These are phyloP conservation scores for Cytospora paraplurivora DNA, from an alignment of 2,329 filamentous ascomycete genomes.

Conservation along the genomic window DNA sequence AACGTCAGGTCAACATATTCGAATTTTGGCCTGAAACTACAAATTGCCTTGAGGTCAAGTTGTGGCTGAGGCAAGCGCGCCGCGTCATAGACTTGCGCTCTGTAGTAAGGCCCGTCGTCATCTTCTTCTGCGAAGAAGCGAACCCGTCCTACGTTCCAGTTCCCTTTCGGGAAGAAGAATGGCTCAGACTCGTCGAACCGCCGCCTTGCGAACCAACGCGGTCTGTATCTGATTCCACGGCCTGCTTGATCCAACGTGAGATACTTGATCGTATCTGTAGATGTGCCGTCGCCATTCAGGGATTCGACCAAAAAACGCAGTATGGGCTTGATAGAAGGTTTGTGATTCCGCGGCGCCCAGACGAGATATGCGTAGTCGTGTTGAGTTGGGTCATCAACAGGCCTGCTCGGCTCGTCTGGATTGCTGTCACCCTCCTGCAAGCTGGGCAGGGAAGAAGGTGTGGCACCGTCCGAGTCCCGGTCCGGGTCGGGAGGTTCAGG, in stretches of 20 bases:
- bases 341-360: conserved; percentile 2
- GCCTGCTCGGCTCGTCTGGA: too few relatives aligned
- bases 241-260: conserved; percentile 7
- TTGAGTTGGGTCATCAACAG: background rate
- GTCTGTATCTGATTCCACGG: too few relatives aligned
- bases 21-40: conserved; percentile 10
- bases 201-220: background rate
- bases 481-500: background rate
- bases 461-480: too few relatives aligned
- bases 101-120: background rate
- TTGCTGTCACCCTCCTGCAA: too few relatives aligned
- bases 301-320: background rate
- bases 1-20: conserved; percentile 5
- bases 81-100: background rate
- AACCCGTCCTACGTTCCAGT: conserved; percentile 21
- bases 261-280: conserved; percentile 6
- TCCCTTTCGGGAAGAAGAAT: background rate
- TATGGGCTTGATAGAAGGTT: conserved; percentile 4
- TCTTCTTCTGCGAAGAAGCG: background rate
- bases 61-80: background rate
- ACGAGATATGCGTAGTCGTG: background rate
- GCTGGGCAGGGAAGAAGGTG: too few relatives aligned
- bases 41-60: conserved; percentile 10
- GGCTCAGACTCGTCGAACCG: background rate
- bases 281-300: too few relatives aligned